Evolutionary conservation across 176 grass and related monocot genomes (phyloP), one percentile per base, ranked within the genome.

Genomic region (Ampelocalamus luodianensis): DNA sequence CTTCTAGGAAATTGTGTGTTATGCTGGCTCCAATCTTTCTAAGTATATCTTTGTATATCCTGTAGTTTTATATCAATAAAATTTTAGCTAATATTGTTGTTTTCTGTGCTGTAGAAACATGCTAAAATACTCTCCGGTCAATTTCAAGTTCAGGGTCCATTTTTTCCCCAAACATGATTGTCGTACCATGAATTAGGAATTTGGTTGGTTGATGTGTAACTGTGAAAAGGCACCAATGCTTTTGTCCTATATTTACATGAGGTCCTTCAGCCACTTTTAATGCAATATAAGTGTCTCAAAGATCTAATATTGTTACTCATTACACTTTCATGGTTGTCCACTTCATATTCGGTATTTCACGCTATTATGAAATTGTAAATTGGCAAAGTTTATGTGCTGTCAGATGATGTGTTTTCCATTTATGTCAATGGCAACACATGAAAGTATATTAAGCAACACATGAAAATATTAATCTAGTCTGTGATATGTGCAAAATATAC

Each of bases 321-420:
- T 79, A 0, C 40, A 63, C 23, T 64, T 64, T 9, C 61, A 63
- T 66, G 1, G 24, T 37, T 18, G 32, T 18, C 34, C 27, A 55
- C 15, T 53, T 40, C 13, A 40, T 65, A 55, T 26, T 7, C 1
- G 40, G 12, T 40, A 40, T 42, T 69, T 39, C 22, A 59, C 22
- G 15, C 0, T 17, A 53, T 53, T 59, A 71, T 20, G 23, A 27
- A 18, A 42, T 44, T 20, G 16, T 60, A 72, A 64, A 8, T 60
- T 27, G 48, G 65, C 46, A 54, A 82, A 82, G 79, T 50, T 68
- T 32, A 62, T 71, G 37, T 72, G 8, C 34, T 20, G 4, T n/a
- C 13, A 39, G 14, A 44, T 16, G 24, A 16, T 11, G 16, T 63
- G 8, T 65, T 72, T 50, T 38, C 42, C 0, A 11, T 60, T 85